Evolutionary conservation across 345 rosid species (phyloP).

Genomic region (Populus tremula): DNA sequence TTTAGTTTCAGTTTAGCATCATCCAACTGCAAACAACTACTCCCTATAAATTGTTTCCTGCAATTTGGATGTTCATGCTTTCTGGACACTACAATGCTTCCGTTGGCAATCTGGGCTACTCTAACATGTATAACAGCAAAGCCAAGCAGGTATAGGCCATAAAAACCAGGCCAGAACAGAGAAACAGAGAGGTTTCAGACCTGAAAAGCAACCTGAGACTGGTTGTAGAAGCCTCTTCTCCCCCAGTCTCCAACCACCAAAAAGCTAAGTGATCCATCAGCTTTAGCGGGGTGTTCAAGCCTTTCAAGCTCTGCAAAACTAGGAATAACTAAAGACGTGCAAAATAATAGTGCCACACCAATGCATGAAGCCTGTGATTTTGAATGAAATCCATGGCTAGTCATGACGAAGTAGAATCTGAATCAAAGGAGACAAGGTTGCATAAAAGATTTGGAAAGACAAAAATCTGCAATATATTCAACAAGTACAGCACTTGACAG

Average conservation of each 20-base stretch:
- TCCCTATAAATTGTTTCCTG: background rate
- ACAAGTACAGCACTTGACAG: background rate
- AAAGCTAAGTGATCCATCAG: conserved; percentile 54
- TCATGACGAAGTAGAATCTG: conserved; percentile 14
- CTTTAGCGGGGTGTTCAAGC: conserved; percentile 41
- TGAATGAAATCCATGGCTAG: conserved; percentile 21
- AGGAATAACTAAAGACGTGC: background rate
- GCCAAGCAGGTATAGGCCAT: background rate
- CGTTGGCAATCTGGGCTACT: no score
- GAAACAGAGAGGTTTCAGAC: conserved; percentile 22
- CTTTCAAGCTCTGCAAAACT: conserved; percentile 41
- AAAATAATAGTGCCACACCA: background rate
- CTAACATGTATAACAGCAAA: no score
- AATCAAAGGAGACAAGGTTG: background rate
- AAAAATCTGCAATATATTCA: background rate
- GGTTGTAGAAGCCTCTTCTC: conserved; percentile 58
- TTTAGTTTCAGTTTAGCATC: background rate
- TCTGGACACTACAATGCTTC: background rate
- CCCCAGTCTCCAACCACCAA: conserved; percentile 86
- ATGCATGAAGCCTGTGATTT: background rate
- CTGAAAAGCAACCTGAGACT: conserved; percentile 66
- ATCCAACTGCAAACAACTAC: background rate
- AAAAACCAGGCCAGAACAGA: background rate
- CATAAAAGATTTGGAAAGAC: background rate
- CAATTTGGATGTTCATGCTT: background rate